Evolutionary conservation across 768 basidiomycete genomes (phyloP), one percentile per base, ranked within the genome.

Genomic region (Mycena metata): DNA sequence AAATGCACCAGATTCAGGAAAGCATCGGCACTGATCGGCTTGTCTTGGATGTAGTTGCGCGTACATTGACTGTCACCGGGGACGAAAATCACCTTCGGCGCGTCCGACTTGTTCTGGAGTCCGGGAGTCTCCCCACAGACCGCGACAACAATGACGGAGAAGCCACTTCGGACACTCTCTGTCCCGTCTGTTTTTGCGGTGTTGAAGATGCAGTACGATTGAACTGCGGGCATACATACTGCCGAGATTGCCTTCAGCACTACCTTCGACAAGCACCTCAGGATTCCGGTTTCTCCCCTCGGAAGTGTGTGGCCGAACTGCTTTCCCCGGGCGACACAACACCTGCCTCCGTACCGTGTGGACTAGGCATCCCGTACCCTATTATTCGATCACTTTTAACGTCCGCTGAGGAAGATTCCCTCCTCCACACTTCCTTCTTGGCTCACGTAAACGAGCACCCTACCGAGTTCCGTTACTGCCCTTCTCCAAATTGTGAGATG

Each of bases 191-290:
- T 67, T 79, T 79, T 45, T 77, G 78, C 36, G 68, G 62, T n/a
- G 74, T 82, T 15, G 71, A 70, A 17, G 72, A 79, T n/a, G 73
- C 80, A 2, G 71, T 82, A 70, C 74, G 72, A 61, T 71, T 87
- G 66, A 75, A 76, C 30, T 90, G 89, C 74, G 80, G 80, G 19
- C 89, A 90, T 74, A 69, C 71, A 24, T 89, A 89, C 73, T 90
- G 89, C 77, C 78, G 69, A 33, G 39, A 74, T 11, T 90, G 89
- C 74, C 78, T 90, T 57, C 78, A 81, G 67, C 79, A 83, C 63
- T 81, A 83, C 60, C 76, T 89, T 47, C 74, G 72, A 45, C 76
- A 61, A n/a, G 19, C 79, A 6, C 72, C 76, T 3, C 70, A 77
- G 17, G 75, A 79, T 24, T 72, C 76, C 9, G 76, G 76, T 16